Base-by-base conservation (phyloP, 2,329 filamentous ascomycete genomes). In the Colletotrichum simmondsii region DNA sequence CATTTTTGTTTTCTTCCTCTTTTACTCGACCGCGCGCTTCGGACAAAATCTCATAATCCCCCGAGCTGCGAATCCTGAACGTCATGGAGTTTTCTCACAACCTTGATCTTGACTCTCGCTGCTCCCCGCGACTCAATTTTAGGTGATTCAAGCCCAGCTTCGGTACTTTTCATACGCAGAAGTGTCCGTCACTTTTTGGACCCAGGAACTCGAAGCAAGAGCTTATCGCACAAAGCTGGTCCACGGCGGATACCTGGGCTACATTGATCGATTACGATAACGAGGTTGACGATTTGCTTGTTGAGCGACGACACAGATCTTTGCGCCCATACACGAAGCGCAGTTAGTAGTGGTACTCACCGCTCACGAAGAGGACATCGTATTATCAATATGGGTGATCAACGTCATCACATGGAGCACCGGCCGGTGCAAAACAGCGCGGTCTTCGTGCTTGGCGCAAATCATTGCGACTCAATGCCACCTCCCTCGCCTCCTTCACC, bases 401-500 rank as follows among this genome's bases (percentile, higher is more conserved):
- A 58, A 28, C 72, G 72, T 14, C 66, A 61, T 19, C 66, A 61
- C 24, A 58, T 37, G 37, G 80, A 84, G 69, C 81, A 84, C 68
- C 81, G 81, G n/a, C 85, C 83, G 4, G 84, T 88, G 26, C 87
- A 88, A 77, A 88, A 85, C 72, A 88, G 86, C 76, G 85, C 86
- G 32, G 86, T 88, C 28, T 86, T 87, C 53, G 79, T 88, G 11
- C 81, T 87, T 28, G 82, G 83, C 22, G 77, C 77, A 28, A 77
- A 79, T n/a, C 80, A 82, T 42, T 80, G 80, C 57, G 77, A 82
- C 52, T 82, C 83, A 1, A 78, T 84, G 1, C 85, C 86, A 3
- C 86, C 87, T n/a, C 86, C 85, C 0, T 88, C 87, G 4, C 87
- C 87, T 5, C 87, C 87, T 2, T 88, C 86, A 12, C 87, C 83